Evolutionary conservation across 495 filamentous ascomycete species (phyloP), one percentile per base, ranked within the genome.

Genomic region (Xylaria intraflava): DNA sequence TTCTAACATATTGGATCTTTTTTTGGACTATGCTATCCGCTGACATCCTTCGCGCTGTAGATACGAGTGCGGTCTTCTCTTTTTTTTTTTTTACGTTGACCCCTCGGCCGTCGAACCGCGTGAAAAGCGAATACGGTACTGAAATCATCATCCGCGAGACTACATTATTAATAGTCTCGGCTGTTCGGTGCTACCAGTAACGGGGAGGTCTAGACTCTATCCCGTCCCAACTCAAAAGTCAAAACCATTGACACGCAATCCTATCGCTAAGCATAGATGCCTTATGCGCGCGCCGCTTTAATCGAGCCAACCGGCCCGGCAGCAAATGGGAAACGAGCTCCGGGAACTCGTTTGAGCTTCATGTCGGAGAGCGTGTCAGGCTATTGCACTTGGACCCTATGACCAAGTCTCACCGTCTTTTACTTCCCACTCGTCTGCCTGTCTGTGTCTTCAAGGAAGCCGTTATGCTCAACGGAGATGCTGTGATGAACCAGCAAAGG

Each of bases 261-360:
- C n/a, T 17, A 51, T 31, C 22, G 43, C 56, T 30, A 59, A 38
- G 26, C 31, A 49, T 42, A 46, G n/a, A 27, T 43, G 30, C n/a
- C 8, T 16, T 20, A 35, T 26, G 16, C 26, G 31, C 26, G 31
- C 10, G 42, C 42, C 20, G 42, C 38, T 53, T 53, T 53, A 27
- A 53, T 12, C 7, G 31, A 23, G 22, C 26, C 36, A 33, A 20
- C 30, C n/a, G 7, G 33, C 4, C 16, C 23, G 6, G 14, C 27
- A 27, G 12, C 48, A 38, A 42, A 51, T 44, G 36, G 27, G 22
- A 35, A 39, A 8, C 29, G 1, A 7, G 23, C n/a, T 9, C 19
- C 29, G 14, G 1, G 19, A 36, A 41, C 1, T 9, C 26, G 6
- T 20, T 14, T 17, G 14, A 36, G 29, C 29, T 22, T 44, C 39